Percentiles rank a stretch among this genome's conserved stretches.
Conservation (phyloP, 306 rosid species). For the Cucurbita moschata region DNA sequence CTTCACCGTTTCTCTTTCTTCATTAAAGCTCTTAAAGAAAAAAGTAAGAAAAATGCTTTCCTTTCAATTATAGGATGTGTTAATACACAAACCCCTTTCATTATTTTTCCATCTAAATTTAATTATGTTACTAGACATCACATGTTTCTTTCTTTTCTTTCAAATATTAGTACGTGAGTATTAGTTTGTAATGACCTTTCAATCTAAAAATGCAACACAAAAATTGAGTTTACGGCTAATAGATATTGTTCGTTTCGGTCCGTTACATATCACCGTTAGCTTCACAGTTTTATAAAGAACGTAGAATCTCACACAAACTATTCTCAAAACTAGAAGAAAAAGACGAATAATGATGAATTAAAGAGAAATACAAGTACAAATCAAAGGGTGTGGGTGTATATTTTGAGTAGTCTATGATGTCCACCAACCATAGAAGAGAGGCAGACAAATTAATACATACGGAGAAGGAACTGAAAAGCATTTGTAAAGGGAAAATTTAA, state of each 20-base stretch:
- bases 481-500: not conserved
- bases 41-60: not conserved
- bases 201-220: not conserved
- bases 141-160: not conserved
- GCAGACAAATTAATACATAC: not conserved
- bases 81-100: not conserved
- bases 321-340: too few relatives aligned
- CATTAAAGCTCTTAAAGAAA: not conserved
- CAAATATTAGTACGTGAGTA: not conserved
- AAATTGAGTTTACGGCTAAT: too few relatives aligned
- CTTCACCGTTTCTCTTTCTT: not conserved
- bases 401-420: not conserved
- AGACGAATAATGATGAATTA: too few relatives aligned
- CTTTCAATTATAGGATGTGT: not conserved
- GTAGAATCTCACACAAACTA: too few relatives aligned
- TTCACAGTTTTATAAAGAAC: too few relatives aligned
- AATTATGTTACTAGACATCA: constrained; percentile 1
- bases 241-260: too few relatives aligned
- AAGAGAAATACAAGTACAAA: too few relatives aligned
- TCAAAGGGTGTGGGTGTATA: not conserved
- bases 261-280: too few relatives aligned
- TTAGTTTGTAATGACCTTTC: not conserved
- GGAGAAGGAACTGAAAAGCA: not conserved
- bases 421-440: not conserved
- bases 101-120: constrained; percentile 1